Evolutionary conservation across 164 flowering plant species (phyloP).

Genomic region (Macadamia tetraphylla): DNA sequence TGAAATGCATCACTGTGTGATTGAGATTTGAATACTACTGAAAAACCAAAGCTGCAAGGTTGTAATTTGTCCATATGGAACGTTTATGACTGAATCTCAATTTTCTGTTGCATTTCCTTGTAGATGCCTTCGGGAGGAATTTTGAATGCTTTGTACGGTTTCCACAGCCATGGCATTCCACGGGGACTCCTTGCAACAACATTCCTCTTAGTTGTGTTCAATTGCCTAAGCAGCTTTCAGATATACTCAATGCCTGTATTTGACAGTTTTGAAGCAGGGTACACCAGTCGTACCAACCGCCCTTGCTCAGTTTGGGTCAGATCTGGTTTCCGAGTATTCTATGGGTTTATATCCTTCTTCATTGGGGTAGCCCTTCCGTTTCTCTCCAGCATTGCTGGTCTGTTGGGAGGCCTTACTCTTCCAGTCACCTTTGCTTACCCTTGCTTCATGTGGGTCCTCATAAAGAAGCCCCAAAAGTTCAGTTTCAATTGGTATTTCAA

Average conservation of each 20-base stretch:
- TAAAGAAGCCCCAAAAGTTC: slow-evolving; percentile 71
- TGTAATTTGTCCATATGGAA: background rate
- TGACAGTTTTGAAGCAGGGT: slow-evolving; percentile 96
- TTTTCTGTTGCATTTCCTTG: slow-evolving; percentile 8
- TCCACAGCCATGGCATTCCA: slow-evolving; percentile 82
- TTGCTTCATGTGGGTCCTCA: slow-evolving; percentile 98
- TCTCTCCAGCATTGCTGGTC: slow-evolving; percentile 93
- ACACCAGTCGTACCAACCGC: slow-evolving; percentile 94
- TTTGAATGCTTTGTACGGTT: slow-evolving; percentile 68
- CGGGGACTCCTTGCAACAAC: slow-evolving; percentile 86
- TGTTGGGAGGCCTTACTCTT: slow-evolving; percentile 90
- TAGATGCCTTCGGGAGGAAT: slow-evolving; percentile 97
- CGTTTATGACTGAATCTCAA: background rate
- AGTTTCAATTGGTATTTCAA: slow-evolving; percentile 92
- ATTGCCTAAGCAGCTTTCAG: slow-evolving; percentile 94
- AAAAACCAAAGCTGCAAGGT: too few relatives aligned
- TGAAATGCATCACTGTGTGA: too few relatives aligned
- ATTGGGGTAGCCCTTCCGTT: slow-evolving; percentile 96
- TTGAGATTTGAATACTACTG: too few relatives aligned
- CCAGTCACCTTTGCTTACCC: slow-evolving; percentile 99
- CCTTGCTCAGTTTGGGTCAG: slow-evolving; percentile 98
- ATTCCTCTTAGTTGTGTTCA: slow-evolving; percentile 92
- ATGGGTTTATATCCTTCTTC: slow-evolving; percentile 77
- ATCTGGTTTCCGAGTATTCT: slow-evolving; percentile 86
- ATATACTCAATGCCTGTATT: slow-evolving; percentile 98